phyloP scores from a whole-genome alignment of 1,284 basidiomycete species.

The Phaffia rhodozyma region DNA sequence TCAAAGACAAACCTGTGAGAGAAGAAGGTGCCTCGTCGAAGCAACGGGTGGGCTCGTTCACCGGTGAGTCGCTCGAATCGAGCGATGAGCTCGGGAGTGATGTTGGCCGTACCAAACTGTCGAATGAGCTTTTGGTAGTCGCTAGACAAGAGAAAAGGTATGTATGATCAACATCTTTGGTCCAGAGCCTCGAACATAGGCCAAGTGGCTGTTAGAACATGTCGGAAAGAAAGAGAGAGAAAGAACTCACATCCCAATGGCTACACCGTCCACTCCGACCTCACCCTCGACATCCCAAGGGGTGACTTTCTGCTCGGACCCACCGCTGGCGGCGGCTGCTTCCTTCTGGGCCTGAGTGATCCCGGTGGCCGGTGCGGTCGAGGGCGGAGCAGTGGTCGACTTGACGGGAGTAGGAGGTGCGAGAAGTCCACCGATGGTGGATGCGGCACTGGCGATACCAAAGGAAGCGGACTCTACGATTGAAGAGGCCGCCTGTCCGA shows the following conservation, averaged over 20 bases:
- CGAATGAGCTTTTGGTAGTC: constrained; percentile 93
- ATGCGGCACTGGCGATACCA: constrained; percentile 20
- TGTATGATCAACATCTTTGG: background rate
- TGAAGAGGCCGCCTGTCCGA: background rate
- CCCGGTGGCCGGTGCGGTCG: constrained; percentile 1
- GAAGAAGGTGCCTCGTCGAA: constrained; percentile 92
- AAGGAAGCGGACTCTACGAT: background rate
- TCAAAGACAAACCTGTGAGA: constrained; percentile 66
- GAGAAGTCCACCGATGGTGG: constrained; percentile 5
- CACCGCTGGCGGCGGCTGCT: constrained; percentile 13
- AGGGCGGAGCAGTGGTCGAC: background rate
- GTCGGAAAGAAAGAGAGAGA: background rate
- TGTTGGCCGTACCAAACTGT: constrained; percentile 81
- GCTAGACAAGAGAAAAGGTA: constrained; percentile 29
- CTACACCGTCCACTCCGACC: constrained; percentile 76
- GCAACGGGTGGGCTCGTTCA: constrained; percentile 74
- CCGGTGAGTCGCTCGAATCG: constrained; percentile 90
- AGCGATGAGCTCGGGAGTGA: constrained; percentile 65
- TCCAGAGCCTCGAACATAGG: background rate
- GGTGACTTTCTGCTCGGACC: constrained; percentile 71
- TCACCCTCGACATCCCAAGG: constrained; percentile 97
- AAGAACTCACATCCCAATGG: constrained; percentile 53
- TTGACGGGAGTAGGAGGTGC: constrained; percentile 7
- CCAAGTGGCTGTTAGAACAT: background rate
- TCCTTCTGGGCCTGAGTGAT: constrained; percentile 5